phyloP scores from a whole-genome alignment of 2,329 filamentous ascomycete genomes.

The Periconia sp. region DNA sequence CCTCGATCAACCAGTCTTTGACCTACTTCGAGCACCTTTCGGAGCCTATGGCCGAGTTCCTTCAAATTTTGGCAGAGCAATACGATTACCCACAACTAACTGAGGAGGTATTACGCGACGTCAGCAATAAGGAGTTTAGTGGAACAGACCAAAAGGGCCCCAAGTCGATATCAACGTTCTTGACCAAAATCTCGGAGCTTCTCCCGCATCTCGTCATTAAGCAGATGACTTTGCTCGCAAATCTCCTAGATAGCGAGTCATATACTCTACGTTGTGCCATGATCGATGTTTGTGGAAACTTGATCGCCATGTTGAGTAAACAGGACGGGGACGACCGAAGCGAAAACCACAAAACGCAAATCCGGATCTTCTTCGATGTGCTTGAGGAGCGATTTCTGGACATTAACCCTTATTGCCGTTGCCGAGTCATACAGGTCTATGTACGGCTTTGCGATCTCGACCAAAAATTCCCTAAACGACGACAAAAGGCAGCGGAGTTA shows the following conservation, averaged over 20 bases:
- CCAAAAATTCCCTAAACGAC: slow-evolving; percentile 85
- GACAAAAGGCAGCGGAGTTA: slow-evolving; percentile 84
- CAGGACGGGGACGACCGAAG: slow-evolving; percentile 76
- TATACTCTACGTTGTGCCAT: slow-evolving; percentile 92
- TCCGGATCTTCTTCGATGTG: slow-evolving; percentile 96
- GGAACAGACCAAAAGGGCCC: slow-evolving; percentile 93
- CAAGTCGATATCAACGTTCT: slow-evolving; percentile 93
- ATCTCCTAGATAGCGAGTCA: slow-evolving; percentile 95
- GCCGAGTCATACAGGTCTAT: slow-evolving; percentile 89
- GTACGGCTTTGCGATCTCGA: slow-evolving; percentile 91
- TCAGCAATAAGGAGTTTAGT: slow-evolving; percentile 98
- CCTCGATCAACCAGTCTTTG: slow-evolving; percentile 94
- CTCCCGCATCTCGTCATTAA: slow-evolving; percentile 91
- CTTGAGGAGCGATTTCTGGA: slow-evolving; percentile 95
- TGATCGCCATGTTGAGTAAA: slow-evolving; percentile 86
- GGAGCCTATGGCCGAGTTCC: slow-evolving; percentile 97
- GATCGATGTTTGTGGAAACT: slow-evolving; percentile 95
- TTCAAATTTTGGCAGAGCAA: slow-evolving; percentile 93
- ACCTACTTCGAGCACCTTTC: slow-evolving; percentile 99
- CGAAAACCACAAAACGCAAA: slow-evolving; percentile 91
- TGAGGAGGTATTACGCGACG: slow-evolving; percentile 88
- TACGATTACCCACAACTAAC: slow-evolving; percentile 96
- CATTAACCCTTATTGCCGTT: slow-evolving; percentile 93
- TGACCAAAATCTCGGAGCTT: slow-evolving; percentile 89
- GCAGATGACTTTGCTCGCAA: slow-evolving; percentile 93